These are phyloP conservation scores for Xylariales sp. DNA, from an alignment of 2,329 filamentous ascomycete genomes.

Conservation along the genomic window DNA sequence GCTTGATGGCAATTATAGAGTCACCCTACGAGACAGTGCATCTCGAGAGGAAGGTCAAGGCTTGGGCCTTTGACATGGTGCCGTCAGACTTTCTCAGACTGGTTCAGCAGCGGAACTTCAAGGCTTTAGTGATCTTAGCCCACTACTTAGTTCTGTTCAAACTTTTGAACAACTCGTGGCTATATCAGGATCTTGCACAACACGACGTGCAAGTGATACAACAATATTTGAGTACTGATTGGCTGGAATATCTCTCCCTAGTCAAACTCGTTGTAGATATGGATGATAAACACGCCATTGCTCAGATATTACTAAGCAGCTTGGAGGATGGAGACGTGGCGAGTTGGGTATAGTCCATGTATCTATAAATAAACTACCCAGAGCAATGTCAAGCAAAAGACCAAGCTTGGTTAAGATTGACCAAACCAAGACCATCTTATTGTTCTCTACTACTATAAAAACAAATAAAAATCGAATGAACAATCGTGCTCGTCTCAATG, in stretches of 20 bases:
- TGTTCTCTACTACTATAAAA: no score
- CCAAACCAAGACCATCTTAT: no score
- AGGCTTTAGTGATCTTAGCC: not conserved
- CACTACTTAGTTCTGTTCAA: not conserved
- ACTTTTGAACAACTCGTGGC: not conserved
- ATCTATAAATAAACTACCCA: no score
- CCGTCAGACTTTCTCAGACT: not conserved
- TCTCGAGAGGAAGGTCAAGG: slow-evolving; percentile 1
- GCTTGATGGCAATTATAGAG: not conserved
- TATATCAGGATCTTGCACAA: not conserved
- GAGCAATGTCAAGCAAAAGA: no score
- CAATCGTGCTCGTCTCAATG: no score
- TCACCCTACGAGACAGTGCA: not conserved
- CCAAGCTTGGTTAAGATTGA: no score
- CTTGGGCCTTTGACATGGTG: not conserved
- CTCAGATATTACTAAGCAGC: not conserved
- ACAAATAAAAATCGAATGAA: no score
- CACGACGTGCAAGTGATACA: not conserved
- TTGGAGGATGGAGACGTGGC: not conserved
- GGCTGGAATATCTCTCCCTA: not conserved
- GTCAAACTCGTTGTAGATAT: not conserved
- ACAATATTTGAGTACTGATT: not conserved
- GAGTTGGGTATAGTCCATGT: no score
- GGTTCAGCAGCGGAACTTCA: not conserved
- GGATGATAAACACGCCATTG: not conserved